Evolutionary conservation across 441 rosid genomes (phyloP).

Genomic region (Populus trichocarpa): DNA sequence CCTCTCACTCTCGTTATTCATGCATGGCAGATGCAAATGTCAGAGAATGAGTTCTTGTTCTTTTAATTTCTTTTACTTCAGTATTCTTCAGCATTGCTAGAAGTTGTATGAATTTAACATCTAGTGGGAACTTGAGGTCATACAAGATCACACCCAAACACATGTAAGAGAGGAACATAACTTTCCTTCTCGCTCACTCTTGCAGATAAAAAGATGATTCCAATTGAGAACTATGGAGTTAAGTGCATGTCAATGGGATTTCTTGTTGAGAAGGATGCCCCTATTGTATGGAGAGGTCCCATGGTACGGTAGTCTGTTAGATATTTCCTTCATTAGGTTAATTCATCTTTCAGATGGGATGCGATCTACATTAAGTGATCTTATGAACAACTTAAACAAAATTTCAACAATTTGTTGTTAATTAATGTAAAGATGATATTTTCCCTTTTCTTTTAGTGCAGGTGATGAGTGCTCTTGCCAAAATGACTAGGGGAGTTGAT

Average conservation of each 20-base stretch:
- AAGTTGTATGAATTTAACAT: too few species aligned
- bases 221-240: slow-evolving; percentile 78
- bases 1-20: too few species aligned
- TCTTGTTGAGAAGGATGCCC: slow-evolving; percentile 84
- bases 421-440: neutral
- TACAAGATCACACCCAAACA: too few species aligned
- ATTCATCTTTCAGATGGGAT: neutral
- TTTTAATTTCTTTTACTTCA: too few species aligned
- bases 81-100: too few species aligned
- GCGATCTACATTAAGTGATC: neutral
- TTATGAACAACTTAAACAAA: too few species aligned
- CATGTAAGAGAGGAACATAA: neutral
- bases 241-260: slow-evolving; percentile 96
- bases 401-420: too few species aligned
- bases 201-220: slow-evolving; percentile 84
- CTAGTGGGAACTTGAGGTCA: too few species aligned
- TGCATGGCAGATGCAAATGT: too few species aligned
- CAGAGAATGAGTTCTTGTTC: too few species aligned
- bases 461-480: slow-evolving; percentile 73
- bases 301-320: slow-evolving; percentile 47
- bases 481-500: slow-evolving; percentile 61
- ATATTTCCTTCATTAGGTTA: neutral
- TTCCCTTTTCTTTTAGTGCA: slow-evolving; percentile 16
- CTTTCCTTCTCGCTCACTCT: neutral
- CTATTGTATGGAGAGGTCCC: slow-evolving; percentile 94